These are phyloP conservation scores for Thinopyrum elongatum DNA, from an alignment of 176 grass and related monocot species.

Conservation along the genomic window DNA sequence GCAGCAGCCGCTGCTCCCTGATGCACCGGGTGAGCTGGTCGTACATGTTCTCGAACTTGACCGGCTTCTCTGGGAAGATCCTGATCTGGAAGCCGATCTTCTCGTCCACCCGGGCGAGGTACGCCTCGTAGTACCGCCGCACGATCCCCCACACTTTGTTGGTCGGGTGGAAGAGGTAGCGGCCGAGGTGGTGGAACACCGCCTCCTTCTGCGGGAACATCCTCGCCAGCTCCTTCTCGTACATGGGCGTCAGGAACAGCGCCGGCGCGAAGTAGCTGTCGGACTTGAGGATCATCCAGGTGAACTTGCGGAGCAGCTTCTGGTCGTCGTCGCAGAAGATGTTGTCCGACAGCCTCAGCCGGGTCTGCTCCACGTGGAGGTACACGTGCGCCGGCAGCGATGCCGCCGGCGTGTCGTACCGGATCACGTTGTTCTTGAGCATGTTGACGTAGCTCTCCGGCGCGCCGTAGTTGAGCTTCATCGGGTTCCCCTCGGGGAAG, in stretches of 20 bases:
- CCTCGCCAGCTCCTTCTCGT: conserved; percentile 43
- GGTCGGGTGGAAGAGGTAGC: conserved; percentile 75
- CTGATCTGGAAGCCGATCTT: conserved; percentile 81
- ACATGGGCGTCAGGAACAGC: conserved; percentile 64
- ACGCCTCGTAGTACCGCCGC: conserved; percentile 64
- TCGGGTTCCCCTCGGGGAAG: conserved; percentile 59
- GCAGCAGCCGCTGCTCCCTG: conserved; percentile 60
- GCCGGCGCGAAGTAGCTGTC: conserved; percentile 87
- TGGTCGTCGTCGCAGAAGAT: conserved; percentile 85
- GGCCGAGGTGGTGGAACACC: conserved; percentile 75
- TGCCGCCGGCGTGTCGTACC: conserved; percentile 22
- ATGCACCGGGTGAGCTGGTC: conserved; percentile 68
- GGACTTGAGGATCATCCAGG: conserved; percentile 79
- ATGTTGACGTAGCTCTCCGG: conserved; percentile 72
- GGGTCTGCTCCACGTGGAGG: conserved; percentile 61
- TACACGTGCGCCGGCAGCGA: conserved; percentile 69
- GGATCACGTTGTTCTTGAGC: conserved; percentile 44
- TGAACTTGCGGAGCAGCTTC: conserved; percentile 57
- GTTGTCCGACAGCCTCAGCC: conserved; percentile 49
- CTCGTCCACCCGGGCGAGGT: conserved; percentile 65
- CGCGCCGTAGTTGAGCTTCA: conserved; percentile 43
- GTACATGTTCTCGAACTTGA: conserved; percentile 80
- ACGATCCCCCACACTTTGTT: conserved; percentile 72
- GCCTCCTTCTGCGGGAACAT: conserved; percentile 71
- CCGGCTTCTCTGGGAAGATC: conserved; percentile 62